Evolutionary conservation across 2,329 filamentous ascomycete genomes (phyloP).

Genomic region (Penicillium verrucosum): DNA sequence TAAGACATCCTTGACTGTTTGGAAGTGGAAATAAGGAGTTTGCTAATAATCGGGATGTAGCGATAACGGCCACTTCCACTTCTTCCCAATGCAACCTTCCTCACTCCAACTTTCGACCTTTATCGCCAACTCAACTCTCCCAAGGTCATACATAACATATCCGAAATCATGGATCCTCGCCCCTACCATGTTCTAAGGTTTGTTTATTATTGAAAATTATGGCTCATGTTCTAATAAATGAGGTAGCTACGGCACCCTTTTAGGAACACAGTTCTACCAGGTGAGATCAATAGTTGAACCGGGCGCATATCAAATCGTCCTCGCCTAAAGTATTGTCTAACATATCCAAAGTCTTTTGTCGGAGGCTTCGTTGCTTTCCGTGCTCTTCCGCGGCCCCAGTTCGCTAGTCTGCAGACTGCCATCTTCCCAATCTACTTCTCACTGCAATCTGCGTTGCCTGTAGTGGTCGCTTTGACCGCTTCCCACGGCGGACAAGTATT

Average conservation of each 20-base stretch:
- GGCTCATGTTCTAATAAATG: background rate
- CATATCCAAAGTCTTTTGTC: constrained; percentile 63
- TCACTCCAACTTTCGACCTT: background rate
- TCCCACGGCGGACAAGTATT: constrained; percentile 53
- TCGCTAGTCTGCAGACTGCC: constrained; percentile 73
- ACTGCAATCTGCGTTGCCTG: constrained; percentile 72
- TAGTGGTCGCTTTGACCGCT: constrained; percentile 73
- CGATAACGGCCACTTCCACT: background rate
- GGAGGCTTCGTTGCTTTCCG: constrained; percentile 71
- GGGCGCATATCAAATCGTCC: background rate
- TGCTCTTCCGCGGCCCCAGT: constrained; percentile 72
- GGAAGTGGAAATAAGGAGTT: constrained; percentile 8
- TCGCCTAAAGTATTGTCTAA: constrained; percentile 2
- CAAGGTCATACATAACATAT: constrained; percentile 14
- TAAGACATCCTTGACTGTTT: background rate
- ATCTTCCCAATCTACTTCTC: constrained; percentile 82
- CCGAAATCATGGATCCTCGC: constrained; percentile 32
- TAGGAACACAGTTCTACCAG: constrained; percentile 86
- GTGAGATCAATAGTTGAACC: constrained; percentile 41
- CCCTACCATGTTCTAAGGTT: constrained; percentile 36
- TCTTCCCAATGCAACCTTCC: background rate
- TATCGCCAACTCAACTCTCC: background rate
- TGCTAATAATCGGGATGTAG: background rate
- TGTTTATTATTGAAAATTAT: background rate
- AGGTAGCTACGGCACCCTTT: constrained; percentile 75